These are phyloP conservation scores for Pythium scleroteichum DNA, from an alignment of 352 stramenopile genomes.

Conservation along the genomic window DNA sequence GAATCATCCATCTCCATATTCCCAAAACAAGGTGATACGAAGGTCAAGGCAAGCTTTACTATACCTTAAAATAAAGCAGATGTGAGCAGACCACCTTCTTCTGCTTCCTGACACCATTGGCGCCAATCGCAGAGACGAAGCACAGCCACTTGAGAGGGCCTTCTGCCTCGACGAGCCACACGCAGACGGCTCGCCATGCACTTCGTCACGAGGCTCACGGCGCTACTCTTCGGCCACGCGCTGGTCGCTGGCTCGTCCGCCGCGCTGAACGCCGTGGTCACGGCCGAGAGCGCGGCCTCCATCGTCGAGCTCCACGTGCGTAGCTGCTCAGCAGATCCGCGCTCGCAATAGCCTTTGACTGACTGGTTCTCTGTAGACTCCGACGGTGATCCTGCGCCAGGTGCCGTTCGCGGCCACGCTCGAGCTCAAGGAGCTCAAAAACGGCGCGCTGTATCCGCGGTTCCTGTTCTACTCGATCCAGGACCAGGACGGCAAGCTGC, in stretches of 20 bases:
- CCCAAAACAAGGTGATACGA: constrained; percentile 25
- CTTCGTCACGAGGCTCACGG: constrained; percentile 16
- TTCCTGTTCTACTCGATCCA: constrained; percentile 57
- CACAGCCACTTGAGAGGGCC: neutral
- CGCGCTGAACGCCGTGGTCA: neutral
- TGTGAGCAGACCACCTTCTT: constrained; percentile 11
- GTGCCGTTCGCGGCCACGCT: constrained; percentile 72
- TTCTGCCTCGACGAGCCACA: neutral
- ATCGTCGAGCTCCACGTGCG: constrained; percentile 20
- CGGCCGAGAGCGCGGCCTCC: neutral
- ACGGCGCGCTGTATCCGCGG: constrained; percentile 73
- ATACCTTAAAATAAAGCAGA: neutral
- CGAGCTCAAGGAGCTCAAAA: constrained; percentile 68
- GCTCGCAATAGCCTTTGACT: neutral
- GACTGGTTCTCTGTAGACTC: constrained; percentile 34
- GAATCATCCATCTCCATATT: neutral
- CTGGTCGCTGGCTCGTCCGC: neutral
- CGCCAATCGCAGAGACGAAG: constrained; percentile 29
- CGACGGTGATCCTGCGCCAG: constrained; percentile 70
- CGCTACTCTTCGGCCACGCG: constrained; percentile 21
- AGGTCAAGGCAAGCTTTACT: no score
- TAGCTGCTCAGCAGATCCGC: neutral
- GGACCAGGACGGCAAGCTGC: constrained; percentile 43
- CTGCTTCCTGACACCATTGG: constrained; percentile 9
- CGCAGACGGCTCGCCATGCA: constrained; percentile 2